phyloP scores from a whole-genome alignment of 805 yeast genomes.

The Candida tallmaniae region DNA sequence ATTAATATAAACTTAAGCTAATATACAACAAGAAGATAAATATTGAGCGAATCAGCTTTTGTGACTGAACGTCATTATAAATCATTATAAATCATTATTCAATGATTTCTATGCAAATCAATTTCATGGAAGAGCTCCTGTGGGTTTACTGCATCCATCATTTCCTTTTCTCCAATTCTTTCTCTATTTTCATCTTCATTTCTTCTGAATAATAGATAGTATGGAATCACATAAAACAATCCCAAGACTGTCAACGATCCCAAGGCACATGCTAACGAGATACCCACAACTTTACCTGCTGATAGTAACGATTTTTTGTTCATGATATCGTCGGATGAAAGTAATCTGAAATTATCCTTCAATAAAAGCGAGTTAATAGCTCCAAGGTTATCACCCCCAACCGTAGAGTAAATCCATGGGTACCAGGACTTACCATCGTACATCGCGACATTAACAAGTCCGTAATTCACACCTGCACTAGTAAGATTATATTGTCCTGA shows the following conservation, averaged over 20 bases:
- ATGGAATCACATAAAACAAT: slow-evolving; percentile 38
- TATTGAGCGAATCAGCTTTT: not conserved
- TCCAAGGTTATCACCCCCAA: slow-evolving; percentile 20
- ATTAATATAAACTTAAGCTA: not conserved
- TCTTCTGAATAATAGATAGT: slow-evolving; percentile 29
- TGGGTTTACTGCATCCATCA: slow-evolving; percentile 42
- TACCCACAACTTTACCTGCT: slow-evolving; percentile 40
- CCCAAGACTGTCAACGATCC: slow-evolving; percentile 40
- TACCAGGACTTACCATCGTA: slow-evolving; percentile 65
- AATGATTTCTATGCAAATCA: slow-evolving; percentile 33
- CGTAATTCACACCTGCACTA: slow-evolving; percentile 43
- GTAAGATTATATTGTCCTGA: slow-evolving; percentile 52
- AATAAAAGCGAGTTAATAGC: slow-evolving; percentile 26
- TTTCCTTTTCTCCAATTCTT: slow-evolving; percentile 40
- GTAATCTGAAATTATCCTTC: slow-evolving; percentile 30
- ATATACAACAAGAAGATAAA: not conserved
- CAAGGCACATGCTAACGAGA: slow-evolving; percentile 42
- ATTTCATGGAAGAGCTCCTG: slow-evolving; percentile 42
- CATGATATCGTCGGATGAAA: slow-evolving; percentile 30
- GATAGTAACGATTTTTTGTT: slow-evolving; percentile 20
- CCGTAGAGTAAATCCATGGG: slow-evolving; percentile 51
- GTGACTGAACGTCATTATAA: not conserved
- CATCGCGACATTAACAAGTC: slow-evolving; percentile 55
- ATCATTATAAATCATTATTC: too few relatives aligned
- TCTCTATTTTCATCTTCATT: slow-evolving; percentile 18